These are phyloP conservation scores for Aphanomyces stellatus DNA, from an alignment of 352 stramenopile genomes.

Conservation along the genomic window DNA sequence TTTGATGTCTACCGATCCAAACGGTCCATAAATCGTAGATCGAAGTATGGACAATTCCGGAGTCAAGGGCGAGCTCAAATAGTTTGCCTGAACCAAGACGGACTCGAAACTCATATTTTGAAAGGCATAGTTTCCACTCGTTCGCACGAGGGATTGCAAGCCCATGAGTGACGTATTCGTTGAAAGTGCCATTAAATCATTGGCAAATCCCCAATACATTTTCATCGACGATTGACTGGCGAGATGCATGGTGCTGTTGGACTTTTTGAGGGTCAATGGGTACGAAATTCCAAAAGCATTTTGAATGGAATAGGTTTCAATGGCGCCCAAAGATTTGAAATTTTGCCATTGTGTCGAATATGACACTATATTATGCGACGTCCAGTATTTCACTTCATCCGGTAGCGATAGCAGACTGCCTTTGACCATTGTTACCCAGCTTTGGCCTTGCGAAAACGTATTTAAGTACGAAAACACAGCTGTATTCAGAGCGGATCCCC, in stretches of 20 bases:
- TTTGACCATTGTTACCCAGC: background rate
- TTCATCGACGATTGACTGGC: background rate
- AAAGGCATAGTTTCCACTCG: background rate
- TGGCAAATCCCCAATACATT: constrained; percentile 18
- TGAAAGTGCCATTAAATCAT: background rate
- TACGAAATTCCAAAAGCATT: constrained; percentile 7
- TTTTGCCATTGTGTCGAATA: background rate
- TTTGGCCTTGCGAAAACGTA: background rate
- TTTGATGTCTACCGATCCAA: background rate
- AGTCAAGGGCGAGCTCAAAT: background rate
- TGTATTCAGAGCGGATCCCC: background rate
- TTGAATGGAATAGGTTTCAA: background rate
- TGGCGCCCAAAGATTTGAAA: background rate
- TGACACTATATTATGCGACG: background rate
- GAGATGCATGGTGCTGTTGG: background rate
- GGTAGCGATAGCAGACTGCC: background rate
- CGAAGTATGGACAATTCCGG: background rate
- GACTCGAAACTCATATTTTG: background rate
- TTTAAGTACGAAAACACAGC: background rate
- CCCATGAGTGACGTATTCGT: background rate
- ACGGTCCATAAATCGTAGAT: background rate
- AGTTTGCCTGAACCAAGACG: background rate
- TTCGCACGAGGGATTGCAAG: background rate
- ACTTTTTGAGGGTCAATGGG: constrained; percentile 3
- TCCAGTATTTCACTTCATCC: constrained; percentile 7